These are phyloP conservation scores for Brassica juncea DNA, from an alignment of 345 rosid species.

Conservation along the genomic window DNA sequence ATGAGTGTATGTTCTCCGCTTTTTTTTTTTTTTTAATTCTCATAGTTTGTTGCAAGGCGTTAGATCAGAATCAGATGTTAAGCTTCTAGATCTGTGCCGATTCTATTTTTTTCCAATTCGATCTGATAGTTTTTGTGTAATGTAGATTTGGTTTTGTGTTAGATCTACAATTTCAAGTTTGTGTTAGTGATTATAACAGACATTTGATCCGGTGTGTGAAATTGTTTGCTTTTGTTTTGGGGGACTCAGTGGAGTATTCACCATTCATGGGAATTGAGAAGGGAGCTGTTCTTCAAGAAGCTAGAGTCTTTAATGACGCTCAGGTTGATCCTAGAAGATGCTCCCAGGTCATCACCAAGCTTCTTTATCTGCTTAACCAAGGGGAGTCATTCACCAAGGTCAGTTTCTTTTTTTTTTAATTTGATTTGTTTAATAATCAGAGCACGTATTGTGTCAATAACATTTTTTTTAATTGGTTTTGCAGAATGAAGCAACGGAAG, in stretches of 20 bases:
- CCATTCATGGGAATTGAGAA: slow-evolving; percentile 96
- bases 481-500: slow-evolving; percentile 91
- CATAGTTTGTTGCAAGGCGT: not conserved
- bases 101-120: not conserved
- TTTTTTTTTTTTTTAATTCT: not conserved
- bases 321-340: slow-evolving; percentile 98
- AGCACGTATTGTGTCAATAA: not conserved
- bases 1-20: slow-evolving; percentile 62
- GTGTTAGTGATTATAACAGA: not conserved
- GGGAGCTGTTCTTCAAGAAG: slow-evolving; percentile 98
- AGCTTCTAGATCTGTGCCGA: not conserved
- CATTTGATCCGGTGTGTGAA: slow-evolving; percentile 13
- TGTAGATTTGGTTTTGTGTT: not conserved
- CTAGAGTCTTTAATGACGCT: slow-evolving; percentile 95
- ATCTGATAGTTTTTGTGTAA: too few species aligned
- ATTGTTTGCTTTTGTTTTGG: not conserved
- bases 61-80: slow-evolving; percentile 37
- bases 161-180: slow-evolving; percentile 21
- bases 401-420: not conserved
- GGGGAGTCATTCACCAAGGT: slow-evolving; percentile 96
- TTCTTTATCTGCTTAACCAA: slow-evolving; percentile 92
- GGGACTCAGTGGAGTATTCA: slow-evolving; percentile 71
- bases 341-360: slow-evolving; percentile 98
- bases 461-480: slow-evolving; percentile 7
- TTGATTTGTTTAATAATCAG: not conserved